Base-by-base conservation (phyloP, 371 early-diverging fungal species). In the Massospora cicadina region DNA sequence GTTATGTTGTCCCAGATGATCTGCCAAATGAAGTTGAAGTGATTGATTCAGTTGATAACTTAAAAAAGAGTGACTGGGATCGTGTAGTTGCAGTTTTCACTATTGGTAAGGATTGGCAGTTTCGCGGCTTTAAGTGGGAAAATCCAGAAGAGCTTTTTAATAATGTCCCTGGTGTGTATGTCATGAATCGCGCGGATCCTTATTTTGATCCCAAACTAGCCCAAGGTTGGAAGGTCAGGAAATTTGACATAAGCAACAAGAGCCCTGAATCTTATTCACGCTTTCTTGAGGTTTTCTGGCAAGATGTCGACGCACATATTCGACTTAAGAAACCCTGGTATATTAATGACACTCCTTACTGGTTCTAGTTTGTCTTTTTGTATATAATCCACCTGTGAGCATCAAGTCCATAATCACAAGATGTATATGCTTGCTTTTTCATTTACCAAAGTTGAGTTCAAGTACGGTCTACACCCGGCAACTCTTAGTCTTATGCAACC, bases 71-170 rank as follows among this genome's bases (percentile, higher is more conserved):
- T 2, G 89, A 89, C 65, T 91, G 91, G 86, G 87, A 89, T 58
- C 83, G 87, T 53, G 85, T 95, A 2, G 88, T 89, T 0, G 91
- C 87, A 54, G 91, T 93, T 21, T 89, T 95, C 71, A 84, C 87
- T n/a, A 81, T 80, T 54, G 94, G 94, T 26, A 88, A 86, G 54
- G 78, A 80, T 32, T 95, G 95, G 95, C 94, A 95, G 71, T 91
- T 93, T 71, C 88, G 87, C 67, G 83, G 83, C 26, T 94, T 91
- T 90, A 85, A 81, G 67, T 91, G 89, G 82, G 79, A 79, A 53
- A 79, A 83, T 25, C 91, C 93, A 1, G 76, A 82, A 17, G 86
- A 87, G 57, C 70, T 93, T 21, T 93, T 93, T 72, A 74, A 77
- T 23, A 79, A 85, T 71, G 81, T 84, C 33, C 77, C 84, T 60